Evolutionary conservation across 1,284 basidiomycete genomes (phyloP).

Genomic region (Naganishia sp.): DNA sequence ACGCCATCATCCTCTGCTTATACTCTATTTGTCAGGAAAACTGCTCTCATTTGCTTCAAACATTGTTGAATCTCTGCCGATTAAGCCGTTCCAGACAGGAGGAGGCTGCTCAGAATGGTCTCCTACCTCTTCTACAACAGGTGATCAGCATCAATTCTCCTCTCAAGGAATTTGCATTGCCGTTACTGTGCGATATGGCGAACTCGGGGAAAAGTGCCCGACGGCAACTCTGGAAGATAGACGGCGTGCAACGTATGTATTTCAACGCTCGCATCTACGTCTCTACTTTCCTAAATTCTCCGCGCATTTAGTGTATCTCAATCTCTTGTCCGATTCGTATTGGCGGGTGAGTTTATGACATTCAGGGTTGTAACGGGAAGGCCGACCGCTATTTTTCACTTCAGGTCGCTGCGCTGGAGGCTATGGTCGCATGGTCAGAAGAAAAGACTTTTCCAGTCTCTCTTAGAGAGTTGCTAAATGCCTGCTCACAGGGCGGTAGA

Average conservation of each 20-base stretch:
- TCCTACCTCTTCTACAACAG: constrained; percentile 84
- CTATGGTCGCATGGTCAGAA: constrained; percentile 80
- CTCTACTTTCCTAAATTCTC: not conserved
- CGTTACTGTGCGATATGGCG: constrained; percentile 91
- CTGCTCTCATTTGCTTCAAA: constrained; percentile 78
- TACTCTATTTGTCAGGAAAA: constrained; percentile 67
- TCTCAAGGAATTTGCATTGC: constrained; percentile 92
- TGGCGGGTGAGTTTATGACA: constrained; percentile 74
- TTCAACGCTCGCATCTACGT: no score
- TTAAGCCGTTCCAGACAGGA: constrained; percentile 91
- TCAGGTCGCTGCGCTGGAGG: constrained; percentile 68
- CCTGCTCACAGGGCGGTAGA: constrained; percentile 73
- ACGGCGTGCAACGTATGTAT: constrained; percentile 63
- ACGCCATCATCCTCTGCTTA: not conserved
- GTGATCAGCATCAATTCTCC: constrained; percentile 85
- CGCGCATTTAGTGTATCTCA: constrained; percentile 66
- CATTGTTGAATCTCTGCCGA: constrained; percentile 91
- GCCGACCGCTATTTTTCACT: not conserved
- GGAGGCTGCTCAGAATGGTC: constrained; percentile 92
- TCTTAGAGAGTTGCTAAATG: not conserved
- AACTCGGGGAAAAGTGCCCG: constrained; percentile 89
- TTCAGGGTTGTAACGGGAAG: no score
- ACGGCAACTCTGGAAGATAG: constrained; percentile 82
- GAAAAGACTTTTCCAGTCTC: not conserved
- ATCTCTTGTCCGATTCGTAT: constrained; percentile 85